Base-by-base conservation (phyloP, 768 basidiomycete species). In the Pseudohyphozyma bogoriensis region DNA sequence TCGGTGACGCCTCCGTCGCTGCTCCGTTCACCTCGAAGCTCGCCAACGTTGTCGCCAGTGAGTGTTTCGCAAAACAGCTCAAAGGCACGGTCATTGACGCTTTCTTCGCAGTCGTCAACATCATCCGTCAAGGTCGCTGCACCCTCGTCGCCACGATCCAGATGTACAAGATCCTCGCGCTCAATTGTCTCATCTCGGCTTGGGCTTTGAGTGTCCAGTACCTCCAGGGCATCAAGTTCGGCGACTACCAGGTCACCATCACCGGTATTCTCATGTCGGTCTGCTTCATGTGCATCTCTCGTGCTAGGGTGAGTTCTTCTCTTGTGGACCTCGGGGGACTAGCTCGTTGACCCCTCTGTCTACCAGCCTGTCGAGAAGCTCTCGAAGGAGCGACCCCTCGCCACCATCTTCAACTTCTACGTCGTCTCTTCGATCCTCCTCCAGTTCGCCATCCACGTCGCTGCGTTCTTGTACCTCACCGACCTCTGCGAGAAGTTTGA, bases 161-260 rank as follows among this genome's bases (percentile, higher is more conserved):
- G 76, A 99, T 99, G 95, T 99, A 96, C 83, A 95, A 96, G 78
- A 99, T 99, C 67, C 78, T 99, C 39, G 95, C 93, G 1, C 77
- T 99, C 58, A 99, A 97, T 72, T 97, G 95, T 71, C 78, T 99
- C 44, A 99, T 97, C 74, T 93, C 92, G 4, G 95, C 95, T n/a
- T 97, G 93, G 77, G 92, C 89, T 72, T 78, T 97, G 62, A 91
- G 88, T 67, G 95, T 97, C 33, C 92, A 93, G 73, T 96, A 99
- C 71, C 79, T 99, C 3, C 93, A 97, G 65, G 95, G 95, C 24
- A 96, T 99, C 80, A 97, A 97, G 75, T 96, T 92, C 74, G 95
- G 95, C 18, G 95, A 99, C 73, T 99, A 99, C 73, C 93, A 99
- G 72, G 86, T 95, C 36, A 96, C 93, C 2, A 84, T 99, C 62